phyloP scores from a whole-genome alignment of 306 rosid genomes.

The Prunus padus region DNA sequence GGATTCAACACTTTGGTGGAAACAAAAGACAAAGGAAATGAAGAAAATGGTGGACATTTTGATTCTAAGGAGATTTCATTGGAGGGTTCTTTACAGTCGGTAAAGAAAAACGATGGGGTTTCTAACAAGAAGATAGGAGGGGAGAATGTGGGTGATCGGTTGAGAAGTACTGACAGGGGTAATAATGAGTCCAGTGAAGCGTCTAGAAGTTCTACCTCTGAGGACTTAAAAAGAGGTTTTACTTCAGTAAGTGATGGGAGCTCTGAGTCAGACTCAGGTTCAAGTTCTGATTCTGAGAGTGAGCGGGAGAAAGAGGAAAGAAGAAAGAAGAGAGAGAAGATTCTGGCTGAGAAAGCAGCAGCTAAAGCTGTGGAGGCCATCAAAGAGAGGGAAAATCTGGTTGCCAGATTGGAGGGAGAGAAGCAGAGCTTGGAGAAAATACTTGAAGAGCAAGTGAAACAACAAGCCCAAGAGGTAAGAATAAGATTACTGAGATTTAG shows the following conservation, averaged over 20 bases:
- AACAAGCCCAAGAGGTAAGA: constrained; percentile 90
- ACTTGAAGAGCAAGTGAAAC: constrained; percentile 78
- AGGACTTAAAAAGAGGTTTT: constrained; percentile 51
- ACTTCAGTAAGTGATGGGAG: constrained; percentile 59
- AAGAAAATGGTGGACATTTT: constrained; percentile 29
- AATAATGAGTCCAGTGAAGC: constrained; percentile 40
- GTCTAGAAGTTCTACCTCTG: constrained; percentile 55
- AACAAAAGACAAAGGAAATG: constrained; percentile 35
- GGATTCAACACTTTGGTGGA: constrained; percentile 34
- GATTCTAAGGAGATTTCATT: constrained; percentile 33
- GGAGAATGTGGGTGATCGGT: constrained; percentile 37
- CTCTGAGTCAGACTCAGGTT: constrained; percentile 75
- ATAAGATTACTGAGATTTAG: background rate
- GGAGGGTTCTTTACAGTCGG: constrained; percentile 29
- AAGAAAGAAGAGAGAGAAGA: constrained; percentile 61
- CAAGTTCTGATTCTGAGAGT: constrained; percentile 77
- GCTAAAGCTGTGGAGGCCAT: constrained; percentile 79
- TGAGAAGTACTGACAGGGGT: constrained; percentile 41
- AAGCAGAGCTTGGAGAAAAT: constrained; percentile 94
- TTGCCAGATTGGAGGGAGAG: constrained; percentile 96
- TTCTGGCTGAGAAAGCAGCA: constrained; percentile 85
- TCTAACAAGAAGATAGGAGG: constrained; percentile 31
- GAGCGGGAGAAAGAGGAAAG: constrained; percentile 86
- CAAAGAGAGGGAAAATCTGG: constrained; percentile 79
- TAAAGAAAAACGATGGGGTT: constrained; percentile 27